Evolutionary conservation across 192 early-diverging fungal species (phyloP).

Genomic region (Glomus cerebriforme): DNA sequence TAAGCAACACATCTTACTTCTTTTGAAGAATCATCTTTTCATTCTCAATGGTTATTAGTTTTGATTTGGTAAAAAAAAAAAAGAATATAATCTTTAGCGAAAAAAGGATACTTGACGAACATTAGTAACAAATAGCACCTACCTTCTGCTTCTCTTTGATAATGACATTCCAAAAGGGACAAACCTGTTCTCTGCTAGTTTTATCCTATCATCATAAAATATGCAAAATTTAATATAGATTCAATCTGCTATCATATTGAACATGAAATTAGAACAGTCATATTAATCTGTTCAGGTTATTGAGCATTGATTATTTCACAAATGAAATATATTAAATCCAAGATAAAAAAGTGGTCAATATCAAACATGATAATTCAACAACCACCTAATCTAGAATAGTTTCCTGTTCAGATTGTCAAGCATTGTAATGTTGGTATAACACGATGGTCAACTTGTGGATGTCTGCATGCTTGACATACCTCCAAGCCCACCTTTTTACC

Average conservation of each 20-base stretch:
- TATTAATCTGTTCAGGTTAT: no score
- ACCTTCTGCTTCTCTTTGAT: background rate
- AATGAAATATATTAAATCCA: background rate
- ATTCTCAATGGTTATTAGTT: conserved; percentile 3
- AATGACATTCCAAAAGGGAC: background rate
- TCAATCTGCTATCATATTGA: no score
- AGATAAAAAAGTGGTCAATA: background rate
- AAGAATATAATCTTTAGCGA: background rate
- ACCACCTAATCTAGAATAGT: background rate
- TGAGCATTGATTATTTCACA: background rate
- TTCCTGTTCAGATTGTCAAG: conserved; percentile 12
- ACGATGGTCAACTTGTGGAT: conserved; percentile 11
- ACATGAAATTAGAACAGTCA: no score
- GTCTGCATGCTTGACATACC: no score
- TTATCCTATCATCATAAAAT: conserved; percentile 6
- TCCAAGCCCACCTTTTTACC: conserved; percentile 14
- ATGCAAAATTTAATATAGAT: background rate
- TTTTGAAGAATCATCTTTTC: conserved; percentile 3
- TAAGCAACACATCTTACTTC: background rate
- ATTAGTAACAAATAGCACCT: background rate
- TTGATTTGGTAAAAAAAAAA: conserved; percentile 12
- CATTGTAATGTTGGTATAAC: background rate
- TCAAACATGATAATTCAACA: background rate
- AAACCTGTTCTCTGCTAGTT: background rate
- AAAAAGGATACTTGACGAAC: no score